Evolutionary conservation across 164 flowering plant species (phyloP), one percentile per base, ranked within the genome.

Genomic region (Litsea cubeba): DNA sequence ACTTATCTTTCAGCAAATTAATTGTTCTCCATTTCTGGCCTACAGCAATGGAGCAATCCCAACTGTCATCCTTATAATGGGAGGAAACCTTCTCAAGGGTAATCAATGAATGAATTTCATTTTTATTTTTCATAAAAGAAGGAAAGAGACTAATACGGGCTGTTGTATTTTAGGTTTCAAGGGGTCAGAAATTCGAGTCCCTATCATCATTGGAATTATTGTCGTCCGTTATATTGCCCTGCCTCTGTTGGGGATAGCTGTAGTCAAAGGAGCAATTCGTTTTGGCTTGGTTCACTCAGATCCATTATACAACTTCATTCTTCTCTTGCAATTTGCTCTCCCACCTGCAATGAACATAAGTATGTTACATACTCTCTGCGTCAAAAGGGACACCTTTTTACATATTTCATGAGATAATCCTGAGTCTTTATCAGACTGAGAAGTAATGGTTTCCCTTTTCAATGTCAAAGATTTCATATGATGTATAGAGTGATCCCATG

Each of bases 341-440:
- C 97, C 95, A 25, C 95, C 97, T 32, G 93, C 95, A 46, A 88
- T 89, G 90, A 87, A 83, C 77, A 89, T 92, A 68, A 88, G 97
- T 89, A 81, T 11, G 14, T 15, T 22, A 22, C 22, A 62, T 7
- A 62, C 17, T 51, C 18, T 32, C 57, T 1, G 12, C 2, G 17
- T 51, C 15, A 15, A 15, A 51, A 10, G 17, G 14, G 58, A 51
- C 35, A 51, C 3, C 14, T 51, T 51, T 17, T 0, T 51, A 51
- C 3, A 51, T 12, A 14, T 51, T 51, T 17, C 18, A 51, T 51
- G 14, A 51, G 17, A 51, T 51, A 10, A 12, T 51, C 58, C 12
- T 51, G 15, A 2, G 15, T 51, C 4, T 12, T 12, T 2, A 51
- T 51, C 15, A 15, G 12, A 15, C 3, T 32, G 8, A 10, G 57